Evolutionary conservation across 495 filamentous ascomycete species (phyloP).

Genomic region (Penicillium robsamsonii): DNA sequence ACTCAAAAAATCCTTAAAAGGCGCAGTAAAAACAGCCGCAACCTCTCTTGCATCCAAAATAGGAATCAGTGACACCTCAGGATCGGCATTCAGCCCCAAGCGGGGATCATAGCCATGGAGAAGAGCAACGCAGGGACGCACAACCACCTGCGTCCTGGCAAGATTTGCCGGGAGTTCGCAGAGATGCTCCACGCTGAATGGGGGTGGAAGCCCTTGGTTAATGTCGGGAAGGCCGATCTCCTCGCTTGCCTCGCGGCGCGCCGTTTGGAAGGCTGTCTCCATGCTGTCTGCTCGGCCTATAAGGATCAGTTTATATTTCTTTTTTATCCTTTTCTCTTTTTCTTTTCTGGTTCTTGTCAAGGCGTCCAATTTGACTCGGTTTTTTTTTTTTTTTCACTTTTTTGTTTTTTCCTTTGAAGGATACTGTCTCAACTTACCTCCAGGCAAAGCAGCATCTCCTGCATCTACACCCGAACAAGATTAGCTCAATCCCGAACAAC

Average conservation of each 20-base stretch:
- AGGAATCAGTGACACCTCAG: conserved; percentile 72
- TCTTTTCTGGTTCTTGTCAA: background rate
- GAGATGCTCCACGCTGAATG: conserved; percentile 79
- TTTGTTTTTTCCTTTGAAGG: background rate
- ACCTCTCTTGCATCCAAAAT: conserved; percentile 81
- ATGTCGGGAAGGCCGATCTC: conserved; percentile 83
- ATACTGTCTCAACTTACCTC: conserved; percentile 54
- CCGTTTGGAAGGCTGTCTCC: conserved; percentile 66
- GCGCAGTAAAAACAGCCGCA: conserved; percentile 84
- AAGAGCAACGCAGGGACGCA: conserved; percentile 82
- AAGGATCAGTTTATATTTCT: background rate
- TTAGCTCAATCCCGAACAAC: conserved; percentile 15
- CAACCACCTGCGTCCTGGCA: conserved; percentile 75
- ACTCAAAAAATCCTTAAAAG: conserved; percentile 70
- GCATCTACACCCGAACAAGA: conserved; percentile 36
- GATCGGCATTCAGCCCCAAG: conserved; percentile 42
- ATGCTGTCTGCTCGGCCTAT: conserved; percentile 50
- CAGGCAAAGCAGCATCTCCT: conserved; percentile 86
- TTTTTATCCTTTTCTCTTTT: background rate
- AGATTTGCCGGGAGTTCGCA: conserved; percentile 78
- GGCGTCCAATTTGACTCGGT: background rate
- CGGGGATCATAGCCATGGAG: conserved; percentile 58
- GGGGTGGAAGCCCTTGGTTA: conserved; percentile 57
- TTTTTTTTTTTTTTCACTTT: background rate
- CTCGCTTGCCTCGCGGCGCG: conserved; percentile 82